Evolutionary conservation across 2,329 filamentous ascomycete species (phyloP).

Genomic region (Paraconiothyrium brasiliense): DNA sequence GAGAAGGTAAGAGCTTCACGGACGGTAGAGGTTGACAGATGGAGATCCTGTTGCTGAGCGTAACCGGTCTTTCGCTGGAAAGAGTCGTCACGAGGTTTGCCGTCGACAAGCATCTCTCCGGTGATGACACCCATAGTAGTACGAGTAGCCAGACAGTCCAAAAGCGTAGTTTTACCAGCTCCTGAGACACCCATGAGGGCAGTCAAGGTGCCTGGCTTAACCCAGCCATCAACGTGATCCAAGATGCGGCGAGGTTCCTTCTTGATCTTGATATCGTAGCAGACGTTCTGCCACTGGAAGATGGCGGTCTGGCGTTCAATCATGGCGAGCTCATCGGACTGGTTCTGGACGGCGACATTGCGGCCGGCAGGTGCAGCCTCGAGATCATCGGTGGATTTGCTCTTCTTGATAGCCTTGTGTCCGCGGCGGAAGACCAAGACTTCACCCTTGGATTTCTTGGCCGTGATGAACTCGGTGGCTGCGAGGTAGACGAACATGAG

Average conservation of each 20-base stretch:
- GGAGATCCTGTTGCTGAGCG: conserved; percentile 91
- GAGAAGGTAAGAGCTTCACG: conserved; percentile 89
- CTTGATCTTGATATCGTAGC: conserved; percentile 84
- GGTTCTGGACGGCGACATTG: conserved; percentile 48
- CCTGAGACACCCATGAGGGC: conserved; percentile 92
- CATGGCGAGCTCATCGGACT: conserved; percentile 54
- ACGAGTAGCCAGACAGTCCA: conserved; percentile 86
- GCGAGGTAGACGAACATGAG: conserved; percentile 55
- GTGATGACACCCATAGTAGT: conserved; percentile 88
- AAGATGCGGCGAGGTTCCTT: conserved; percentile 77
- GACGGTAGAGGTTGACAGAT: conserved; percentile 84
- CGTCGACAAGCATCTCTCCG: conserved; percentile 87
- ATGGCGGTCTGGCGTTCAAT: conserved; percentile 74
- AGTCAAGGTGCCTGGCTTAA: conserved; percentile 86
- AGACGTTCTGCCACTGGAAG: conserved; percentile 87
- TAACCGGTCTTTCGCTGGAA: conserved; percentile 95
- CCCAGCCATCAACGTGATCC: conserved; percentile 89
- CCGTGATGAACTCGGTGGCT: conserved; percentile 58
- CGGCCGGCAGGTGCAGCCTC: conserved; percentile 48
- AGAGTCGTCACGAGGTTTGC: conserved; percentile 75
- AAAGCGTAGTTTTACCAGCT: conserved; percentile 91
- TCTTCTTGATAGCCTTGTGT: conserved; percentile 62
- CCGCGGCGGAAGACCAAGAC: conserved; percentile 60
- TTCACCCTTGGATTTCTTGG: conserved; percentile 62
- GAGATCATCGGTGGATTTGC: conserved; percentile 53